Conservation (phyloP, 2,329 filamentous ascomycete species). For the Aureobasidium namibiae region DNA sequence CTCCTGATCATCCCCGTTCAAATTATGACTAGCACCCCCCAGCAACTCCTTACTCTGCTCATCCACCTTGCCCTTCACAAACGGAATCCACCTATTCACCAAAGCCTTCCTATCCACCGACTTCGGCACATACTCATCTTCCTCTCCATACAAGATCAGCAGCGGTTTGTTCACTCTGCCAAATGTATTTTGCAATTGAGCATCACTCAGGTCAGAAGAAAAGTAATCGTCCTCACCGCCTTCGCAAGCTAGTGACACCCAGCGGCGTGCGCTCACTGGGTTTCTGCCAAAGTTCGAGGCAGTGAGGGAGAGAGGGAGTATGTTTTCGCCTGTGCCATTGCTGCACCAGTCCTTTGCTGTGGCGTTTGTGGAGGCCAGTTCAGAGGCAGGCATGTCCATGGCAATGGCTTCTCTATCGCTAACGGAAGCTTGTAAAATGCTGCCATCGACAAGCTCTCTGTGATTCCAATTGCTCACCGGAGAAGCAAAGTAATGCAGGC, state of each 20-base stretch:
- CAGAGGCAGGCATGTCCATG: slow-evolving; percentile 35
- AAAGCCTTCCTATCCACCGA: slow-evolving; percentile 50
- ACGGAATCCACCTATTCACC: slow-evolving; percentile 48
- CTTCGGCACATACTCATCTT: slow-evolving; percentile 57
- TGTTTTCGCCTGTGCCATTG: slow-evolving; percentile 45
- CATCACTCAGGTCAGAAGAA: slow-evolving; percentile 63
- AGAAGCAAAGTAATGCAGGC: slow-evolving; percentile 53
- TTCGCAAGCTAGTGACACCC: slow-evolving; percentile 50
- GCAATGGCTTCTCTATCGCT: slow-evolving; percentile 63
- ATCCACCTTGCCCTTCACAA: slow-evolving; percentile 42
- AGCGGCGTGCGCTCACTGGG: slow-evolving; percentile 50
- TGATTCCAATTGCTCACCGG: slow-evolving; percentile 28
- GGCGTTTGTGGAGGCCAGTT: slow-evolving; percentile 32
- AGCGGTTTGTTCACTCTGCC: slow-evolving; percentile 50
- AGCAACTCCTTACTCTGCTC: slow-evolving; percentile 42
- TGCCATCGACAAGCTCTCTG: slow-evolving; percentile 57
- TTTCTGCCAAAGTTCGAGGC: slow-evolving; percentile 23
- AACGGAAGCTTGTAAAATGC: slow-evolving; percentile 71
- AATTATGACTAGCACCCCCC: slow-evolving; percentile 42
- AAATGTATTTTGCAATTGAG: slow-evolving; percentile 56
- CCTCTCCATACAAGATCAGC: slow-evolving; percentile 56
- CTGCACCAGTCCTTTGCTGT: slow-evolving; percentile 48
- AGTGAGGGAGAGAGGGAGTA: slow-evolving; percentile 39
- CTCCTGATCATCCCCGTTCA: slow-evolving; percentile 38
- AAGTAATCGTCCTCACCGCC: slow-evolving; percentile 78